A percentile compares a stretch with the other conserved stretches of the same genome.
Conservation (phyloP, 805 yeast species). For the Barnettozyma californica region DNA sequence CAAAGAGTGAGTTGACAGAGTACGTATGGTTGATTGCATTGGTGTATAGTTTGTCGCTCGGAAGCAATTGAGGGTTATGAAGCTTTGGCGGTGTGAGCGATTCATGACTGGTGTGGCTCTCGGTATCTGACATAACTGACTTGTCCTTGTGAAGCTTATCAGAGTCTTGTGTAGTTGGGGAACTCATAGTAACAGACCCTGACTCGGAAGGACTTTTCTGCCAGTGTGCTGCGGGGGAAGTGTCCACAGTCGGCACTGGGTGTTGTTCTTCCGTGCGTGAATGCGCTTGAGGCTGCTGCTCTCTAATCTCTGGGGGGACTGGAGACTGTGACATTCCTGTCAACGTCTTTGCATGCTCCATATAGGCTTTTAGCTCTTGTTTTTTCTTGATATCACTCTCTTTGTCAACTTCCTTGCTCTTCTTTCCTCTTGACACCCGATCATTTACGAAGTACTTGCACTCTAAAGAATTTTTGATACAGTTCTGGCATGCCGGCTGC, state of each 20-base stretch:
- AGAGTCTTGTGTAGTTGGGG: slow-evolving; percentile 11
- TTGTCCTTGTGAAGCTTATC: slow-evolving; percentile 16
- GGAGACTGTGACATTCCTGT: slow-evolving; percentile 3
- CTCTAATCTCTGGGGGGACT: background rate
- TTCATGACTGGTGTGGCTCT: slow-evolving; percentile 21
- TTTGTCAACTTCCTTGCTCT: slow-evolving; percentile 21
- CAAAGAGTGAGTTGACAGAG: slow-evolving; percentile 3
- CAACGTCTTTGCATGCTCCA: slow-evolving; percentile 20
- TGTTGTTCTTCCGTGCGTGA: background rate
- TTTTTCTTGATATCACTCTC: slow-evolving; percentile 20
- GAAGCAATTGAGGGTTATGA: slow-evolving; percentile 22
- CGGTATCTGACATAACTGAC: slow-evolving; percentile 22
- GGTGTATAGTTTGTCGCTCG: slow-evolving; percentile 7
- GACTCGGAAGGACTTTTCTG: slow-evolving; percentile 1
- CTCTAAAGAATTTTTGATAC: slow-evolving; percentile 39
- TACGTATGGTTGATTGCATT: background rate
- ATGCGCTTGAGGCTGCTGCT: background rate
- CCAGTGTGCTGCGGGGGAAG: background rate
- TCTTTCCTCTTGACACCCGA: slow-evolving; percentile 36
- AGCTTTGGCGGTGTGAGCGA: slow-evolving; percentile 26
- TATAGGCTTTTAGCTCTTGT: slow-evolving; percentile 21
- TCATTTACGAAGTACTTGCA: slow-evolving; percentile 58
- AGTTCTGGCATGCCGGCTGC: slow-evolving; percentile 46
- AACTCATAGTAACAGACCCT: slow-evolving; percentile 1
- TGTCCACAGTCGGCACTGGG: background rate